These are phyloP conservation scores for Bothriochloa decipiens DNA, from an alignment of 176 grass and related monocot species.

Conservation along the genomic window DNA sequence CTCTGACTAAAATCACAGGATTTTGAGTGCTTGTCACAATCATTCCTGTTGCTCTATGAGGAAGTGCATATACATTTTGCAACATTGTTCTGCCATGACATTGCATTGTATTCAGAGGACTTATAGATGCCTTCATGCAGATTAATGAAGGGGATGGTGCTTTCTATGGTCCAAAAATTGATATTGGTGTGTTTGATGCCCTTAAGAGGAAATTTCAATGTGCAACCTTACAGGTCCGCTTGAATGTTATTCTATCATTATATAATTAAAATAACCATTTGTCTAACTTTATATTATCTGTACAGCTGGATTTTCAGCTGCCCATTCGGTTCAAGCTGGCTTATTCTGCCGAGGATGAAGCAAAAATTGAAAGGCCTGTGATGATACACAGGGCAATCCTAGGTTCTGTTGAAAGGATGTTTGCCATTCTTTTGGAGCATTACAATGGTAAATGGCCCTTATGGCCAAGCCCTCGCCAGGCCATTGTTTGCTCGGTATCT, in stretches of 20 bases:
- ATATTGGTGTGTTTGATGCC: conserved; percentile 99
- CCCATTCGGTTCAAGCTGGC: conserved; percentile 85
- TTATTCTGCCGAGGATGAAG: conserved; percentile 95
- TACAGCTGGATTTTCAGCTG: conserved; percentile 94
- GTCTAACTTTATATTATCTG: conserved; percentile 41
- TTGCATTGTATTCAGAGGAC: background rate
- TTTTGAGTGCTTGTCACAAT: conserved; percentile 12
- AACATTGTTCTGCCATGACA: background rate
- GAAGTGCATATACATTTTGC: background rate
- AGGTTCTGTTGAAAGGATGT: conserved; percentile 97
- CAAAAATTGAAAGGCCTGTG: conserved; percentile 93
- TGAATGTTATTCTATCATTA: conserved; percentile 14
- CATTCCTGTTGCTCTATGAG: background rate
- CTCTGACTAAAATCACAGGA: background rate
- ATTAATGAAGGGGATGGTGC: conserved; percentile 99
- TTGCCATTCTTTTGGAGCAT: conserved; percentile 99
- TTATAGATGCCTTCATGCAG: conserved; percentile 48
- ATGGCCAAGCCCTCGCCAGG: conserved; percentile 97
- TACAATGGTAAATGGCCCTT: conserved; percentile 99
- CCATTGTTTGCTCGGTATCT: conserved; percentile 85
- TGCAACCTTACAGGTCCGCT: conserved; percentile 85
- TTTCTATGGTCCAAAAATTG: conserved; percentile 98
- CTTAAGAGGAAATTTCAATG: conserved; percentile 99
- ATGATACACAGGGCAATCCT: conserved; percentile 97
- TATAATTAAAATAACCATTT: conserved; percentile 13